A percentile compares a stretch with the other conserved stretches of the same genome.
These are phyloP conservation scores for Mycena galopus DNA, from an alignment of 768 basidiomycete genomes.

Conservation along the genomic window DNA sequence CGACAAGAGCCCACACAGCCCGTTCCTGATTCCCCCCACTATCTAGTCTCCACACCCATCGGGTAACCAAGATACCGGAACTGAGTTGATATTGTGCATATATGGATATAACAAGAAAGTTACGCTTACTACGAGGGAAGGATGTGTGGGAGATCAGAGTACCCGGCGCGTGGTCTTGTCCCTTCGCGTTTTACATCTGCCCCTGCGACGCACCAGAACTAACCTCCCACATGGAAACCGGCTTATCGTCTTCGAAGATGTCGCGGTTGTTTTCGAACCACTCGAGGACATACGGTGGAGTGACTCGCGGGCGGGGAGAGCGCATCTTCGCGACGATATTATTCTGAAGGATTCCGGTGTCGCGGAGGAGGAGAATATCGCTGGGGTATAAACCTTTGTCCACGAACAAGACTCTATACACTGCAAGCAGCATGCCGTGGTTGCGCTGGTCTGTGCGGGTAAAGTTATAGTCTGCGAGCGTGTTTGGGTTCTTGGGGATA, in stretches of 20 bases:
- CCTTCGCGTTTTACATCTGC: background rate
- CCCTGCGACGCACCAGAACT: background rate
- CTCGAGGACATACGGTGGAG: conserved; percentile 1
- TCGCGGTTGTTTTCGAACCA: background rate
- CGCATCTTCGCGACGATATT: conserved; percentile 1
- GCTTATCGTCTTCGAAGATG: background rate
- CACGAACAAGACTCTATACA: conserved; percentile 2
- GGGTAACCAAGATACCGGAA: background rate
- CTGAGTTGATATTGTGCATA: background rate
- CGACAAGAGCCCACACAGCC: no score
- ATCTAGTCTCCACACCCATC: no score
- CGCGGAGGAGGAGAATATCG: conserved; percentile 5
- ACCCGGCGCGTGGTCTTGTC: background rate
- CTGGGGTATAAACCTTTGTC: background rate
- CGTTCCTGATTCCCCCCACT: no score
- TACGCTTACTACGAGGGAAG: background rate
- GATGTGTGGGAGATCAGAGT: background rate
- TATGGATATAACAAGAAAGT: background rate
- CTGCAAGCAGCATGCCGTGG: conserved; percentile 7
- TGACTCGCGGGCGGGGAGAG: background rate
- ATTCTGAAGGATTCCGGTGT: background rate
- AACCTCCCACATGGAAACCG: background rate
- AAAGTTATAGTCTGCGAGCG: background rate
- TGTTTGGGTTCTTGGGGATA: conserved; percentile 1
- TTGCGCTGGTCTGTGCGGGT: conserved; percentile 4